Evolutionary conservation across 768 basidiomycete genomes (phyloP), one percentile per base, ranked within the genome.

Genomic region (Hortiboletus campestris): DNA sequence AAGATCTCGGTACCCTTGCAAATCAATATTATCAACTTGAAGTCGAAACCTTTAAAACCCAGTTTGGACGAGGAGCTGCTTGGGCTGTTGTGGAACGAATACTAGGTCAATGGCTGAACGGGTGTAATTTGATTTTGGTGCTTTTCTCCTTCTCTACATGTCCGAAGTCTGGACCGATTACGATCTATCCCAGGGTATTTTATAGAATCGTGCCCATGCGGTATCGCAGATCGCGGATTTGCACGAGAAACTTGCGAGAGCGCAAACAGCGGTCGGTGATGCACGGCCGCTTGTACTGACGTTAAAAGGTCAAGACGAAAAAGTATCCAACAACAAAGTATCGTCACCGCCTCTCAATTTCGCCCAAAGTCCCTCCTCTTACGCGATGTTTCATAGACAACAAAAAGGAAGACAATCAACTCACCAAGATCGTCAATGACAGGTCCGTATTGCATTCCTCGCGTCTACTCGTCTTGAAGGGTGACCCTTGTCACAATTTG

Each of bases 1-100:
- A 98, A 72, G 97, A 99, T 70, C 98, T 99, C 67, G 97, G 97
- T 71, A 97, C 98, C 5, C 97, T 98, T 66, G 94, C 96, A 34
- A 91, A 91, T 66, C 87, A 92, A 58, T 99, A 99, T 70, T 99
- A 99, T 70, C 89, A 84, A 22, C 80, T 99, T 13, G 94, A 96
- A 32, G 89, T 99, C 17, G 87, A 94, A 68, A 88, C 97, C 49
- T 99, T 97, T 84, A n/a, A 98, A 97, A 72, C 91, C 88, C 25
- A 85, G 81, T 56, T 74, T 95, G 47, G 97, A 99, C 69, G 86
- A 85, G 32, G 86, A 94, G 65, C 75, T 99, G 4, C 79, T 99
- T 42, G 91, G 90, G 20, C 75, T 95, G 67, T 74, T 99, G 51
- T 98, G 96, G 96, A 98, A 99, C 75, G 98, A 98, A 74, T 99